Conservation (phyloP, 2,329 filamentous ascomycete species). For the Nakataea oryzae region DNA sequence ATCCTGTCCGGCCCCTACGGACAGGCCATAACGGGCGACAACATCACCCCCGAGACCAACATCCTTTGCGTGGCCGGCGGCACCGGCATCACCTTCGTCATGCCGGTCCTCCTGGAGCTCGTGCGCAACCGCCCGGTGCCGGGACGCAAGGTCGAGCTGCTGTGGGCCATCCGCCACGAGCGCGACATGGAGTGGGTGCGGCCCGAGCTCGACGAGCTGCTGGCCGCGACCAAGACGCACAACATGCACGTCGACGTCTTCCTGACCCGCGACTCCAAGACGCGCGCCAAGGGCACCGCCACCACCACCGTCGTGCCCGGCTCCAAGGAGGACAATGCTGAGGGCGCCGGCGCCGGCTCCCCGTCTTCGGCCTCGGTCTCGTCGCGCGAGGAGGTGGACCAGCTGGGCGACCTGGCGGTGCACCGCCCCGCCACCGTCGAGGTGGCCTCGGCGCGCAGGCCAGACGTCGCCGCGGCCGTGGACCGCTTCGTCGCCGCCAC, state of each 20-base stretch:
- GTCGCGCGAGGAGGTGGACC: constrained; percentile 12
- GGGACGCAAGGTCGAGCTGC: constrained; percentile 43
- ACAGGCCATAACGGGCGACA: constrained; percentile 22
- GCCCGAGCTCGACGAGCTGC: constrained; percentile 41
- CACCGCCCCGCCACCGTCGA: constrained; percentile 12
- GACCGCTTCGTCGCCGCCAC: constrained; percentile 35
- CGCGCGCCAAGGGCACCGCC: background rate
- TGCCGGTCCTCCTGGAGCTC: constrained; percentile 36
- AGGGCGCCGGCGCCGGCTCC: constrained; percentile 10
- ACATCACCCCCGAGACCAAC: constrained; percentile 30
- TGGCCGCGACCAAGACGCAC: constrained; percentile 17
- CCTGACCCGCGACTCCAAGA: constrained; percentile 40
- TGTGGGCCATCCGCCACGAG: constrained; percentile 51
- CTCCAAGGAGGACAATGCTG: constrained; percentile 14
- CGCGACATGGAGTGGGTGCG: constrained; percentile 47
- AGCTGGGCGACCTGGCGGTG: constrained; percentile 7
- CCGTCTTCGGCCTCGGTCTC: constrained; percentile 10
- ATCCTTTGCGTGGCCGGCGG: constrained; percentile 46
- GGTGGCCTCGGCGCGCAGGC: constrained; percentile 19
- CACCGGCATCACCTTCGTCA: constrained; percentile 46
- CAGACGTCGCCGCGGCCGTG: constrained; percentile 35
- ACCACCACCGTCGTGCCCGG: constrained; percentile 14
- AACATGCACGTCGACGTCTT: constrained; percentile 45
- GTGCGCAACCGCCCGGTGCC: constrained; percentile 16
- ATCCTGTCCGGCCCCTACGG: constrained; percentile 57